Percentiles rank a stretch among this genome's conserved stretches.
Conservation (phyloP, 257 asterid genomes). For the Solanum clarkiae region DNA sequence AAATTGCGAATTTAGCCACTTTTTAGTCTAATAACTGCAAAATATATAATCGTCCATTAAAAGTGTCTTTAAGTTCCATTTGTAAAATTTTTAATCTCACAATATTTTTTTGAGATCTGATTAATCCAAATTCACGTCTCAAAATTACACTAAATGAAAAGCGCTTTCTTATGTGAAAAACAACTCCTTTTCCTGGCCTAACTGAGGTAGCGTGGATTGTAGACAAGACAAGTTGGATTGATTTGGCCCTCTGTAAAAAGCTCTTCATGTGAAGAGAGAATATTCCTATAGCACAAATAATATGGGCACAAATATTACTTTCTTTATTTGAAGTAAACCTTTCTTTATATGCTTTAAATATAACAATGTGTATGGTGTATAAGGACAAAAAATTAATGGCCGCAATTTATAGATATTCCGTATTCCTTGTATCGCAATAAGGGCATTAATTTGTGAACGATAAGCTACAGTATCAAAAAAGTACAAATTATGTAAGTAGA, state of each 20-base stretch:
- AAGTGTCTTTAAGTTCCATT: neutral
- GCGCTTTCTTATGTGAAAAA: neutral
- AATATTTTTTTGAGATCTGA: fast-evolving
- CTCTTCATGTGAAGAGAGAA: neutral
- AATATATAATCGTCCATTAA: too few species aligned
- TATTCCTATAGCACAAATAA: neutral
- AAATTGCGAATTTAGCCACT: too few species aligned
- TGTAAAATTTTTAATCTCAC: neutral
- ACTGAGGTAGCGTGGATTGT: neutral
- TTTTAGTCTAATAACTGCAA: too few species aligned
- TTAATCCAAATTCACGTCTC: neutral
- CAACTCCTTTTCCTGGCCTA: neutral
- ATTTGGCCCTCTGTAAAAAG: neutral
- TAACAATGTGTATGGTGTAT: neutral
- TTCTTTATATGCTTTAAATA: neutral
- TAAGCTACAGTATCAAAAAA: neutral
- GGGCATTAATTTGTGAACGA: neutral
- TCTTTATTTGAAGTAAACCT: neutral
- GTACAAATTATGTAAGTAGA: too few species aligned
- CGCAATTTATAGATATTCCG: conserved; percentile 2
- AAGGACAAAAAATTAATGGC: neutral
- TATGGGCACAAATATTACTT: neutral
- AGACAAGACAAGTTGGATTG: neutral
- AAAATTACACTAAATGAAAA: neutral
- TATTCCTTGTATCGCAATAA: neutral